Evolutionary conservation across 2,329 filamentous ascomycete species (phyloP).

Genomic region (Diplodia scrobiculata): DNA sequence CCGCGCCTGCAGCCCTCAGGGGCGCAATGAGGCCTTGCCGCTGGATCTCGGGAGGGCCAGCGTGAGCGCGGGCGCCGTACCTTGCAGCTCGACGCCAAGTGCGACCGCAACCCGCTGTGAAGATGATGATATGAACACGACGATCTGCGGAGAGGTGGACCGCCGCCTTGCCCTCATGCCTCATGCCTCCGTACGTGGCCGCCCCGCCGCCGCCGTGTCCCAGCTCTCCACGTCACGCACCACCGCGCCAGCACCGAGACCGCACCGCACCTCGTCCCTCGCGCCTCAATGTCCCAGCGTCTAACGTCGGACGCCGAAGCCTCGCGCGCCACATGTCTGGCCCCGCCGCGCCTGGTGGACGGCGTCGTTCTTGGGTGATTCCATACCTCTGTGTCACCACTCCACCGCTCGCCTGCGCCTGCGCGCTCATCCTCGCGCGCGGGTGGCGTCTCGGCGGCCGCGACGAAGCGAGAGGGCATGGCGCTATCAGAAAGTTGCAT

Average conservation of each 20-base stretch:
- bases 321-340: background rate
- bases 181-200: constrained; percentile 1
- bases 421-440: background rate
- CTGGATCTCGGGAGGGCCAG: constrained; percentile 25
- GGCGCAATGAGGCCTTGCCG: constrained; percentile 15
- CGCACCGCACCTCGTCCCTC: background rate
- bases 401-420: background rate
- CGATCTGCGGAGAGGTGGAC: constrained; percentile 18
- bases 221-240: constrained; percentile 16
- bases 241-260: background rate
- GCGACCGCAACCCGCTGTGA: constrained; percentile 12
- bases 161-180: background rate
- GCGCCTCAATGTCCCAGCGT: constrained; percentile 8
- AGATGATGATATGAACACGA: constrained; percentile 21
- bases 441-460: background rate
- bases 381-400: constrained; percentile 16
- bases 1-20: constrained; percentile 8
- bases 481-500: constrained; percentile 16
- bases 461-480: constrained; percentile 18
- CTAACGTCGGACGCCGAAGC: constrained; percentile 16
- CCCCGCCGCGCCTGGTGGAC: background rate
- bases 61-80: constrained; percentile 15
- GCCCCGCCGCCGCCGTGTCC: background rate
- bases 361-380: constrained; percentile 1
- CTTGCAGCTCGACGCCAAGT: constrained; percentile 25